phyloP scores from a whole-genome alignment of 169 alveolate genomes.

The Plasmodium falciparum region DNA sequence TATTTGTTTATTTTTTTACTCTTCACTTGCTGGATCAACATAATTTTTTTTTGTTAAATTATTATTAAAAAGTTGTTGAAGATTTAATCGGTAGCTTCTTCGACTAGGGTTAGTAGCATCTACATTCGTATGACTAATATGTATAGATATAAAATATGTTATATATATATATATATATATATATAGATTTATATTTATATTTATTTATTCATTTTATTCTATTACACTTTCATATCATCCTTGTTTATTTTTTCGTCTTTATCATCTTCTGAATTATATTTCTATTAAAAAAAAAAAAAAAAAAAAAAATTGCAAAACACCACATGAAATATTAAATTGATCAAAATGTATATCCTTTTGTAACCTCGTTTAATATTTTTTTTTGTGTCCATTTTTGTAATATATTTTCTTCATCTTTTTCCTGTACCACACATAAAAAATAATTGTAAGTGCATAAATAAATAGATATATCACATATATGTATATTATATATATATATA shows the following conservation, averaged over 20 bases:
- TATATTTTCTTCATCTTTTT: conserved; percentile 30
- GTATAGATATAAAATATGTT: neutral
- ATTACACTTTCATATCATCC: neutral
- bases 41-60: conserved; percentile 9
- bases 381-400: conserved; percentile 45
- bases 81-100: conserved; percentile 47
- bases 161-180: neutral
- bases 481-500: neutral
- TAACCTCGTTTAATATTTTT: conserved; percentile 40
- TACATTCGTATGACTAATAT: neutral
- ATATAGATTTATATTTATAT: neutral
- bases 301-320: neutral
- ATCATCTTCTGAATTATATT: conserved; percentile 22
- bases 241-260: neutral
- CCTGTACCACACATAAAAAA: neutral
- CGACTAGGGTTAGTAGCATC: conserved; percentile 14
- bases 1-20: conserved; percentile 20
- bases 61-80: conserved; percentile 29
- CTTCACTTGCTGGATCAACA: conserved; percentile 45
- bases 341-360: too few species aligned
- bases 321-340: too few species aligned
- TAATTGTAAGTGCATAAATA: neutral
- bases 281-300: conserved; percentile 16
- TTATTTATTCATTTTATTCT: neutral
- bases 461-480: neutral